These are phyloP conservation scores for Nepenthes gracilis DNA, from an alignment of 148 eudicot species.

Conservation along the genomic window DNA sequence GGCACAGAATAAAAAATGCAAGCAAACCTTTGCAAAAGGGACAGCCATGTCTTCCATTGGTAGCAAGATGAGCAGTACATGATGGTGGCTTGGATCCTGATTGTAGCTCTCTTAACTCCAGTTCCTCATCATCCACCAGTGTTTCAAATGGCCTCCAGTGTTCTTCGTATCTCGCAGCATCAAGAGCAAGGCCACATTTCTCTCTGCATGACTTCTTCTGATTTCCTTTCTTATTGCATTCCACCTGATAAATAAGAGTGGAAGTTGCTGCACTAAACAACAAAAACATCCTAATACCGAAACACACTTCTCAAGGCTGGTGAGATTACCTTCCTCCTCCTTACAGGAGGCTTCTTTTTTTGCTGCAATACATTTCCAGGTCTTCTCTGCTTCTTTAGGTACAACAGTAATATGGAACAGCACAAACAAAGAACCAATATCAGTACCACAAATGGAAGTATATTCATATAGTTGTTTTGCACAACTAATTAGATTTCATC, in stretches of 20 bases:
- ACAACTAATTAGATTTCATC: too few species aligned
- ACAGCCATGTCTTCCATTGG: slow-evolving; percentile 54
- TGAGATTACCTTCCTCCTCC: slow-evolving; percentile 42
- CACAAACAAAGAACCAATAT: background rate
- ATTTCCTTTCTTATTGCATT: slow-evolving; percentile 21
- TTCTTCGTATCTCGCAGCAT: slow-evolving; percentile 28
- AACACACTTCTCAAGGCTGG: background rate
- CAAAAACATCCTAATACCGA: background rate
- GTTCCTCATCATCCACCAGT: slow-evolving; percentile 85
- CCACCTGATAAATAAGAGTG: slow-evolving; percentile 29
- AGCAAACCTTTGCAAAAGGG: slow-evolving; percentile 89
- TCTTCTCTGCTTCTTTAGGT: slow-evolving; percentile 32
- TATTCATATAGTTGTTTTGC: too few species aligned
- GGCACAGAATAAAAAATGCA: background rate
- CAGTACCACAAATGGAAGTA: background rate
- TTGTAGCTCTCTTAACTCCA: slow-evolving; percentile 69
- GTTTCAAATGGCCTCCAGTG: slow-evolving; percentile 25
- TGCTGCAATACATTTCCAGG: slow-evolving; percentile 29
- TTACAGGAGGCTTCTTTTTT: slow-evolving; percentile 36
- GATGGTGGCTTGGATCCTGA: slow-evolving; percentile 59
- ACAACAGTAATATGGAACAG: background rate
- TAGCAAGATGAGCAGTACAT: slow-evolving; percentile 63
- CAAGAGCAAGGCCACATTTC: slow-evolving; percentile 66
- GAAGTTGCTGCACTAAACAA: slow-evolving; percentile 6
- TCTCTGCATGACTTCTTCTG: slow-evolving; percentile 36